Base-by-base conservation (phyloP, 495 filamentous ascomycete genomes). In the Clohesyomyces aquaticus region DNA sequence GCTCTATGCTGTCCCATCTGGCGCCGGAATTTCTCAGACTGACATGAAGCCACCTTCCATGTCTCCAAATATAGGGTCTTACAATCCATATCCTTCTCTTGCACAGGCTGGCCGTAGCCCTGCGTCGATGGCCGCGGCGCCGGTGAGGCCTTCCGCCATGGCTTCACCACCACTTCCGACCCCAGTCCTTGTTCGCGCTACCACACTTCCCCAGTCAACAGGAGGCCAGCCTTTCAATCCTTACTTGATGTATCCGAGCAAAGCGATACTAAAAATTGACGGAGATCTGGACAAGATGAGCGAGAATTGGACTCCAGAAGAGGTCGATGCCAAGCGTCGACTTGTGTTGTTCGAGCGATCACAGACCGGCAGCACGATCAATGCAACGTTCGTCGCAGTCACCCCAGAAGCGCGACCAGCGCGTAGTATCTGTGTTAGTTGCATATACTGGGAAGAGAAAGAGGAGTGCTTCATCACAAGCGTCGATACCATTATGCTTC, bases 401-500 rank as follows among this genome's bases (percentile, higher is more conserved):
- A 70, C 76, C 10, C 68, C 66, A 6, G 74, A 78, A 29, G 67
- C 70, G 18, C 71, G 73, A 6, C 28, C 65, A 16, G 65, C 73
- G 4, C 71, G 72, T 43, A 74, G 73, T 61, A 76, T 75, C 51
- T 78, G 76, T 48, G 72, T 78, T 23, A 78, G 76, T 61, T 78
- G 76, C 68, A 77, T 70, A 64, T 87, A 83, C 79, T 98, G 95
- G 95, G 88, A 87, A 58, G 91, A 93, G 70, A 94, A 91, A 71
- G 75, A 86, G 4, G 90, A 94, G 66, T 96, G 88, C 74, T 98
- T 84, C 72, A 89, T 96, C 35, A 98, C 94, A 0, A 96, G 93
- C 62, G 95, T 98, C 19, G 95, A 98, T 73, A 96, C 93, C 19
- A 98, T 98, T 70, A 88, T 86, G 66, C 81, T 98, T 12, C 82